Evolutionary conservation across 2,329 filamentous ascomycete genomes (phyloP).

Genomic region (Phaeosphaeriaceae sp.): DNA sequence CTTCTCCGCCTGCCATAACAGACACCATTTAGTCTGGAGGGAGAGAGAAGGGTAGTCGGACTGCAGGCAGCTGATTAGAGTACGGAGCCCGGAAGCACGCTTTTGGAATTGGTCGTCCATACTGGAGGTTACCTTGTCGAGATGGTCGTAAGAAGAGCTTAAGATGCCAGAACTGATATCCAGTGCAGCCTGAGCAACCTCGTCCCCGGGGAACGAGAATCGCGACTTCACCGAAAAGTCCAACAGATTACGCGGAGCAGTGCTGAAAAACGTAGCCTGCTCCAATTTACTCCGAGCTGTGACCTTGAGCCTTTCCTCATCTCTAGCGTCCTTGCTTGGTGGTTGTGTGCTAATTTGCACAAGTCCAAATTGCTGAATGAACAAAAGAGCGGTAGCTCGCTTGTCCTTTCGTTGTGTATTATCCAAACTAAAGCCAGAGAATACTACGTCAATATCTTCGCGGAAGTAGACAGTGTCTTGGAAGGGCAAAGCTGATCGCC

Average conservation of each 20-base stretch:
- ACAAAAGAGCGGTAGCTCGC: slow-evolving; percentile 56
- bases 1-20: slow-evolving; percentile 92
- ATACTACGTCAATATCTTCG: slow-evolving; percentile 54
- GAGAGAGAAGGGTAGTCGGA: slow-evolving; percentile 69
- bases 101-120: slow-evolving; percentile 81
- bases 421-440: slow-evolving; percentile 60
- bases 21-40: slow-evolving; percentile 73
- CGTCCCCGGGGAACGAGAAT: slow-evolving; percentile 69
- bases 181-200: slow-evolving; percentile 78
- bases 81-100: slow-evolving; percentile 74
- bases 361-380: slow-evolving; percentile 64
- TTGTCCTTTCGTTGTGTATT: slow-evolving; percentile 47
- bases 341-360: slow-evolving; percentile 61
- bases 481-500: slow-evolving; percentile 61
- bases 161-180: slow-evolving; percentile 82
- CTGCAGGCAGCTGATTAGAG: slow-evolving; percentile 74
- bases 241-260: slow-evolving; percentile 82
- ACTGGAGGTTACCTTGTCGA: slow-evolving; percentile 74
- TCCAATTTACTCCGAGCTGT: slow-evolving; percentile 89
- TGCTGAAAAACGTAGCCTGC: slow-evolving; percentile 92
- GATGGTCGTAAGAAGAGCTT: slow-evolving; percentile 74
- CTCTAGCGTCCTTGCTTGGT: slow-evolving; percentile 63
- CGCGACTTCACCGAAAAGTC: slow-evolving; percentile 75
- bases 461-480: slow-evolving; percentile 88
- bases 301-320: slow-evolving; percentile 57